phyloP scores from a whole-genome alignment of 148 eudicot genomes.

The Amaranthus palmeri region DNA sequence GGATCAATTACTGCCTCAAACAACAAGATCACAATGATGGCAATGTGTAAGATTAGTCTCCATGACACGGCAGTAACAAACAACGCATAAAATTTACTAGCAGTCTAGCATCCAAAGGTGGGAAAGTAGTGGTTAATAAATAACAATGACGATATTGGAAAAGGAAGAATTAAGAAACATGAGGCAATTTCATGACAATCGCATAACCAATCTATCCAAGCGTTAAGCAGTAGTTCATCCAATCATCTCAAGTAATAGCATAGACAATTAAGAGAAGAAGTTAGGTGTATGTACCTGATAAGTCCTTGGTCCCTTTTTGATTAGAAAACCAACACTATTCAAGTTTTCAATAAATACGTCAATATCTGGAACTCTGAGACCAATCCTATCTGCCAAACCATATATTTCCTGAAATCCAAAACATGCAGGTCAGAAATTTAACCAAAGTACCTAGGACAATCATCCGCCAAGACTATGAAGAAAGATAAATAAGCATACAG shows the following conservation, averaged over 20 bases:
- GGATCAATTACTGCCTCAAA: neutral
- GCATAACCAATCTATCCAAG: neutral
- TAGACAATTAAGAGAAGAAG: too few relatives aligned
- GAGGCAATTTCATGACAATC: neutral
- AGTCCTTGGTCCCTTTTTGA: conserved; percentile 93
- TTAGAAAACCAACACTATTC: conserved; percentile 63
- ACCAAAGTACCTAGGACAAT: neutral
- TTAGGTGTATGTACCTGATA: conserved; percentile 58
- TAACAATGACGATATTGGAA: neutral
- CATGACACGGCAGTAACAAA: neutral
- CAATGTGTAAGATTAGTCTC: neutral
- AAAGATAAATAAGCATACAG: conserved; percentile 45
- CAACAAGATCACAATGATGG: neutral
- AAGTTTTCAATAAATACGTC: conserved; percentile 78
- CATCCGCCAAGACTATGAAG: neutral
- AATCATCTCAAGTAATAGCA: neutral
- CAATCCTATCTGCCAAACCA: conserved; percentile 87
- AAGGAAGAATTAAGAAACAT: neutral
- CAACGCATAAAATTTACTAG: neutral
- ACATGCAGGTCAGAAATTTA: conserved; percentile 4
- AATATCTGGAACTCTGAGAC: conserved; percentile 82
- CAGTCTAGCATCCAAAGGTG: neutral
- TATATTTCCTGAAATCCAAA: conserved; percentile 70
- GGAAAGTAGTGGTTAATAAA: neutral
- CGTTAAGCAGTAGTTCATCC: neutral